Evolutionary conservation across 208 protist genomes (phyloP).

Genomic region (Acanthamoeba healyi): DNA sequence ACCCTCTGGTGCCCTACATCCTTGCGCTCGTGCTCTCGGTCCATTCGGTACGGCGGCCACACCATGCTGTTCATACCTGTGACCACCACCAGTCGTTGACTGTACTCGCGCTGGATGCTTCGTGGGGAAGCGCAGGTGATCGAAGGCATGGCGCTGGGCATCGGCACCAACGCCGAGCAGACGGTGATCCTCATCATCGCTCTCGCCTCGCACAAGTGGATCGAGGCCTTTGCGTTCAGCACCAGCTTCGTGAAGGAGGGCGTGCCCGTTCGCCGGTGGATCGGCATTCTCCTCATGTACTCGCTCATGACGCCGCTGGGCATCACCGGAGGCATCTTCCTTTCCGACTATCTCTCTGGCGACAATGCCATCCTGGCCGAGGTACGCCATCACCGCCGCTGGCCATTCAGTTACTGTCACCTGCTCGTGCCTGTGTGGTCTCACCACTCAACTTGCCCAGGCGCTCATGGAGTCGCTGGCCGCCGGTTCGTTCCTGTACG

Average conservation of each 20-base stretch:
- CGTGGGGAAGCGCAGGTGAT: background rate
- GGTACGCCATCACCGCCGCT: slow-evolving; percentile 11
- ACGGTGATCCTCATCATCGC: slow-evolving; percentile 64
- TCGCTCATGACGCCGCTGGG: slow-evolving; percentile 57
- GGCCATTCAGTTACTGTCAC: no score
- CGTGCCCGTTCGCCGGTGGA: slow-evolving; percentile 16
- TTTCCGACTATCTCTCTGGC: slow-evolving; percentile 28
- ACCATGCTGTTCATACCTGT: background rate
- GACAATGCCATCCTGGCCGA: slow-evolving; percentile 50
- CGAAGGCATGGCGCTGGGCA: slow-evolving; percentile 67
- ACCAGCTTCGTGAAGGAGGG: slow-evolving; percentile 70
- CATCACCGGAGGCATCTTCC: slow-evolving; percentile 50
- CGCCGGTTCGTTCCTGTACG: slow-evolving; percentile 71
- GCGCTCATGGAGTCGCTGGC: slow-evolving; percentile 59
- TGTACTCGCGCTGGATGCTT: background rate
- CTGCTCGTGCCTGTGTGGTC: no score
- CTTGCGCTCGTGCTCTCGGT: slow-evolving; percentile 58
- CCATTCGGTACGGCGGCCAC: background rate
- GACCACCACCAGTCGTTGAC: no score
- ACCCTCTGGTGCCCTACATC: slow-evolving; percentile 65
- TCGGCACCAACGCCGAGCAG: slow-evolving; percentile 43
- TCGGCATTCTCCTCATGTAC: slow-evolving; percentile 60
- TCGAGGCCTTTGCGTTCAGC: slow-evolving; percentile 69
- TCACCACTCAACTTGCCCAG: background rate
- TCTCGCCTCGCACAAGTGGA: slow-evolving; percentile 68